Base-by-base conservation (phyloP, 2,329 filamentous ascomycete genomes). In the Ascocoryne sarcoides region DNA sequence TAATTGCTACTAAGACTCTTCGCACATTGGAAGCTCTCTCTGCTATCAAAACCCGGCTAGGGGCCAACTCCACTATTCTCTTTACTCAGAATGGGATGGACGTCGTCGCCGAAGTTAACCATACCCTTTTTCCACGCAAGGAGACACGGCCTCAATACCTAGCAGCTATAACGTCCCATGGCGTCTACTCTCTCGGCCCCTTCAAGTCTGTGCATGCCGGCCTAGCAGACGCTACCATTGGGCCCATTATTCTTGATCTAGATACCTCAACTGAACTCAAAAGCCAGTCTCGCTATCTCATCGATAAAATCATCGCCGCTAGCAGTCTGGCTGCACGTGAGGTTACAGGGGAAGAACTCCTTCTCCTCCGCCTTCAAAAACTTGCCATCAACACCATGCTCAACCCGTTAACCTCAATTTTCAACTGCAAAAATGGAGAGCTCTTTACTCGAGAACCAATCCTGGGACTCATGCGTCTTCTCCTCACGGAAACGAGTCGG, bases 41-140 rank as follows among this genome's bases (percentile, higher is more conserved):
- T 37, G 58, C 66, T 14, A 62, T 95, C 10, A 66, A 73, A 5
- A 62, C 73, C 1, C 75, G 94, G 38, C 70, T 79, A 2, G 71
- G 77, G 47, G 60, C 65, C 3, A 61, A 69, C 3, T 85, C 80
- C n/a, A 83, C 84, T 0, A 75, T 95, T n/a, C 70, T 82, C 10
- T 84, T 95, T 53, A 65, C 86, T 17, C 89, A 95, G 53, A 95
- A 95, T 53, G 90, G 90, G 34, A 83, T 95, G 76, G 88, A 84
- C 21, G 63, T 73, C 1, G 62, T 80, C 9, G 77, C 82, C 7
- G 70, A 76, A 45, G 65, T 84, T 36, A 49, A 41, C 5, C 75
- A 76, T 44, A 54, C 69, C 8, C 57, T 84, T 33, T 84, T 82
- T 54, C 71, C 76, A 0, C 66, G 81, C 44, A 64, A 68, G 1